phyloP scores from a whole-genome alignment of 345 rosid species.

The Bruguiera parviflora region DNA sequence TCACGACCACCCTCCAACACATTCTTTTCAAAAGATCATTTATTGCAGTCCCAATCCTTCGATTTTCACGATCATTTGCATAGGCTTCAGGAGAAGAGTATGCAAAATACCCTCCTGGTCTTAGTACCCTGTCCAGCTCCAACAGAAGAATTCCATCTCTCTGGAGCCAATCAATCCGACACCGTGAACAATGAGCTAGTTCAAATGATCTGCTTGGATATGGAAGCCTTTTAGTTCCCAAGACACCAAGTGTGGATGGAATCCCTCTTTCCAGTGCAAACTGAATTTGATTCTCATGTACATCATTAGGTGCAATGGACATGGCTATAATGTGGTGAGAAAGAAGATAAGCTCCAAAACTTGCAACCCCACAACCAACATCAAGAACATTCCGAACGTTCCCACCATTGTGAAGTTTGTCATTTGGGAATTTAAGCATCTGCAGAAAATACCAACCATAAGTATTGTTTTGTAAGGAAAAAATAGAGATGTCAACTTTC shows the following conservation, averaged over 20 bases:
- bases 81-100: conserved; percentile 99
- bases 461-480: background rate
- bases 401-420: conserved; percentile 83
- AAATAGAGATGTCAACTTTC: background rate
- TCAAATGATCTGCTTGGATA: conserved; percentile 99
- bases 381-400: conserved; percentile 83
- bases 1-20: conserved; percentile 85
- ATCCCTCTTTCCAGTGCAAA: conserved; percentile 96
- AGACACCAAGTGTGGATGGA: conserved; percentile 89
- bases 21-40: conserved; percentile 70
- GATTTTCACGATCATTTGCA: conserved; percentile 78
- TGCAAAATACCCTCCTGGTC: conserved; percentile 97
- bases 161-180: conserved; percentile 98
- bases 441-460: conserved; percentile 24
- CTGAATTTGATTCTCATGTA: conserved; percentile 96
- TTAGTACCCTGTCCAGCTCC: conserved; percentile 89
- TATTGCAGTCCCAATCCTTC: conserved; percentile 80
- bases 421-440: conserved; percentile 95
- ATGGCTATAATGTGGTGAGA: conserved; percentile 73
- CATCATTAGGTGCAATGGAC: conserved; percentile 99
- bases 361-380: conserved; percentile 99
- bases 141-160: conserved; percentile 87
- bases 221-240: conserved; percentile 94
- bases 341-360: conserved; percentile 97
- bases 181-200: conserved; percentile 92